These are phyloP conservation scores for Heimioporus punctisporus DNA, from an alignment of 1,284 basidiomycete genomes.

Conservation along the genomic window DNA sequence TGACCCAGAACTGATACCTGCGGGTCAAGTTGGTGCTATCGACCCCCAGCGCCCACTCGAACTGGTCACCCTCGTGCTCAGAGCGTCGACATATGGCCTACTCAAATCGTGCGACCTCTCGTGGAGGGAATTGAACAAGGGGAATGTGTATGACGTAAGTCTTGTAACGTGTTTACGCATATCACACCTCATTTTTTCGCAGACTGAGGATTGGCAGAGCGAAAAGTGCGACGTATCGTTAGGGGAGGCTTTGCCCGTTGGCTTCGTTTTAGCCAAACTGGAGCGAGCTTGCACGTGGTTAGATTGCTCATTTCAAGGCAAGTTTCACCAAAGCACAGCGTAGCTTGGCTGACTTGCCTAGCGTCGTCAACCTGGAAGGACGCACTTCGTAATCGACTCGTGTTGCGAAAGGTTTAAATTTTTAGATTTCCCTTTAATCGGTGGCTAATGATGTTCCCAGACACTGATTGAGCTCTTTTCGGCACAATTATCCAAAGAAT, in stretches of 20 bases:
- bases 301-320: constrained; percentile 44
- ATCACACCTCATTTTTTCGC: constrained; percentile 15
- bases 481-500: constrained; percentile 28
- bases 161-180: constrained; percentile 9
- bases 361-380: constrained; percentile 47
- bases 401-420: constrained; percentile 55
- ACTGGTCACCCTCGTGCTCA: constrained; percentile 71
- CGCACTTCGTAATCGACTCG: constrained; percentile 53
- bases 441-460: constrained; percentile 15
- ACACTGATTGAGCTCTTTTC: constrained; percentile 51
- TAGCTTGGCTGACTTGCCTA: constrained; percentile 11
- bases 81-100: constrained; percentile 71
- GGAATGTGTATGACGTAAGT: constrained; percentile 77
- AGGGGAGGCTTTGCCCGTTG: constrained; percentile 68
- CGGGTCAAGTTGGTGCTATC: constrained; percentile 20
- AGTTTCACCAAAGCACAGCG: not conserved
- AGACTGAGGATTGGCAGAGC: constrained; percentile 89
- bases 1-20: constrained; percentile 54
- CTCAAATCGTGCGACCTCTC: constrained; percentile 85
- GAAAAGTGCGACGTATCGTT: constrained; percentile 86
- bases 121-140: constrained; percentile 80
- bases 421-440: not conserved
- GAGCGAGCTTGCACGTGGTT: constrained; percentile 63
- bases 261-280: constrained; percentile 58
- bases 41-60: constrained; percentile 47